Evolutionary conservation across 176 grass and related monocot genomes (phyloP), one percentile per base, ranked within the genome.

Genomic region (Alloteropsis semialata): DNA sequence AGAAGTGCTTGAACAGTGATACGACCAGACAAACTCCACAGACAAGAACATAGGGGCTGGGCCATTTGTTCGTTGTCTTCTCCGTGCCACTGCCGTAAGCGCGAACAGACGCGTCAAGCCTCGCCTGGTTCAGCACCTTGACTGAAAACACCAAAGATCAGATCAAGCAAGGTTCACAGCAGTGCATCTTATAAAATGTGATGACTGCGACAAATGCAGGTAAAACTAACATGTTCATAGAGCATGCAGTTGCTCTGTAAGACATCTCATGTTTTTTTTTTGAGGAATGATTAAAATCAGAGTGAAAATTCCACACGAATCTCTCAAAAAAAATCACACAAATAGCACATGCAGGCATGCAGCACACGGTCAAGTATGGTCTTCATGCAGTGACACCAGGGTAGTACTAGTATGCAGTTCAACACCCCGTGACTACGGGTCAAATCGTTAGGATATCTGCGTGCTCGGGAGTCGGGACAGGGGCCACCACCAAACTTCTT

Each of bases 1-100:
- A 99, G 82, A 99, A 89, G 66, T 80, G 84, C 81, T 92, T 81
- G 64, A 99, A 99, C 38, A 96, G 48, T 0, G 97, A 99, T 4
- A 85, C 83, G 0, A 89, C 30, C n/a, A 99, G 87, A 22, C 94
- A 72, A n/a, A 63, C 24, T 5, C 89, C 93, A 0, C 91, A 90
- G 16, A 89, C 27, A 21, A 96, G 32, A 79, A 99, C 92, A 48
- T 91, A 91, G 1, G 93, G 93, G 51, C 89, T 99, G 2, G 97
- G 97, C 97, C 97, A 96, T 85, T 88, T 89, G 51, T 94, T 96
- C 18, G 75, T 38, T 27, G 84, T 82, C 34, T 84, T 84, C 81
- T 76, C 79, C 8, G 75, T 76, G 28, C 84, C 81, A 2, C 19
- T 72, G 36, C 97, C 91, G 21, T 90, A 99, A 0, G 89, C 87